These are phyloP conservation scores for Coemansia sp. DNA, from an alignment of 192 early-diverging fungal species.

Conservation along the genomic window DNA sequence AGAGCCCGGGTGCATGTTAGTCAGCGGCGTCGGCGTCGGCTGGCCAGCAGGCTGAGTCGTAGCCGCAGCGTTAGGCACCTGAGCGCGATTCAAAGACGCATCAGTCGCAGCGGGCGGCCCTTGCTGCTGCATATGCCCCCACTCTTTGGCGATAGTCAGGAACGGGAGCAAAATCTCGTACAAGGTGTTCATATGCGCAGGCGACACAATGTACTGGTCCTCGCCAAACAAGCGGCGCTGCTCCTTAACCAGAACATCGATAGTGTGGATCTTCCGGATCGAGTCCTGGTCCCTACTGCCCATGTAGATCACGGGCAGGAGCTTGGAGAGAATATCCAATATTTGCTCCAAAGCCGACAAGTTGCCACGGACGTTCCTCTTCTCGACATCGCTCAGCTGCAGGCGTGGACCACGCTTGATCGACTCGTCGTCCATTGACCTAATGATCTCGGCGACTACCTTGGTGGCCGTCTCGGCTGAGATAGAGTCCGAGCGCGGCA, in stretches of 20 bases:
- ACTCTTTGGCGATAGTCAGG: constrained; percentile 34
- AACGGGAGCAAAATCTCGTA: constrained; percentile 10
- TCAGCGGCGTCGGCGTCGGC: constrained; percentile 28
- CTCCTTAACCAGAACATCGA: constrained; percentile 28
- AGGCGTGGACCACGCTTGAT: constrained; percentile 7
- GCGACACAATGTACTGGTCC: constrained; percentile 39
- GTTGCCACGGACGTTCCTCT: constrained; percentile 18
- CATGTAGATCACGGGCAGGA: constrained; percentile 37
- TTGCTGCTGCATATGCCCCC: constrained; percentile 28
- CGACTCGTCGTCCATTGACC: neutral
- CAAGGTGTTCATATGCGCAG: neutral
- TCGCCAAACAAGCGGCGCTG: constrained; percentile 36
- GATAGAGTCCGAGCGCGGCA: constrained; percentile 19
- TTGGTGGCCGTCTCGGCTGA: constrained; percentile 33
- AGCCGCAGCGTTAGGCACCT: neutral
- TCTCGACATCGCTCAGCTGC: constrained; percentile 25
- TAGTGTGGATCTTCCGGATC: constrained; percentile 15
- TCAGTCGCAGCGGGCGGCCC: neutral
- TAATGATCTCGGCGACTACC: constrained; percentile 18
- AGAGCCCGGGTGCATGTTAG: constrained; percentile 47
- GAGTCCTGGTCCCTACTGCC: constrained; percentile 13
- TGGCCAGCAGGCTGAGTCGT: neutral
- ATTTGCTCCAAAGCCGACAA: constrained; percentile 22
- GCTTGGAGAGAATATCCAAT: constrained; percentile 7
- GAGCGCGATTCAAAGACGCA: neutral